phyloP scores from a whole-genome alignment of 1,284 basidiomycete species.

The Singerocomus rubriflavus region DNA sequence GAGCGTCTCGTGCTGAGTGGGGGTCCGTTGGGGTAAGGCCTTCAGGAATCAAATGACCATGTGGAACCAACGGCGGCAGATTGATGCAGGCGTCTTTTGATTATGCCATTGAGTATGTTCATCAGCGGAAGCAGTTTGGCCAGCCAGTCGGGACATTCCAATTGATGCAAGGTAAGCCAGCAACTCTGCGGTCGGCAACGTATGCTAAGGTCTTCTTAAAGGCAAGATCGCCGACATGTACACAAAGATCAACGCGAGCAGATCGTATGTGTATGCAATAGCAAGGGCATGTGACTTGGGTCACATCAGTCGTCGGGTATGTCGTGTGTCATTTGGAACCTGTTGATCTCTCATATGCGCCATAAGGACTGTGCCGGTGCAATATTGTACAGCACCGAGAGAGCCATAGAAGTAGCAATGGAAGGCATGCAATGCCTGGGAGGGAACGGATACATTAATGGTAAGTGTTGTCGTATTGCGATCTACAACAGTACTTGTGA shows the following conservation, averaged over 20 bases:
- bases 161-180: constrained; percentile 80
- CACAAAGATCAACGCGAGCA: constrained; percentile 84
- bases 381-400: constrained; percentile 88
- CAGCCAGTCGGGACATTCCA: constrained; percentile 90
- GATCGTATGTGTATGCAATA: constrained; percentile 92
- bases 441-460: constrained; percentile 92
- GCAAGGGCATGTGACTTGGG: constrained; percentile 85
- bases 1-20: constrained; percentile 91
- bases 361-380: constrained; percentile 87
- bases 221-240: constrained; percentile 93
- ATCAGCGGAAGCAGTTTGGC: constrained; percentile 90
- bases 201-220: constrained; percentile 26
- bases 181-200: background rate
- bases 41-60: background rate
- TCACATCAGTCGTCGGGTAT: constrained; percentile 75
- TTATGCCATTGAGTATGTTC: constrained; percentile 83
- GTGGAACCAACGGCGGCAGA: constrained; percentile 38
- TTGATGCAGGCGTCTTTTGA: constrained; percentile 96
- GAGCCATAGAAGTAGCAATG: constrained; percentile 84
- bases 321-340: constrained; percentile 25
- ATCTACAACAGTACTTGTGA: background rate
- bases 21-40: constrained; percentile 57
- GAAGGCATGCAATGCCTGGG: constrained; percentile 92
- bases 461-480: constrained; percentile 36
- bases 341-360: constrained; percentile 5